A percentile compares a stretch with the other conserved stretches of the same genome.
Conservation (phyloP, 192 early-diverging fungal species). For the Phlyctochytrium bullatum region DNA sequence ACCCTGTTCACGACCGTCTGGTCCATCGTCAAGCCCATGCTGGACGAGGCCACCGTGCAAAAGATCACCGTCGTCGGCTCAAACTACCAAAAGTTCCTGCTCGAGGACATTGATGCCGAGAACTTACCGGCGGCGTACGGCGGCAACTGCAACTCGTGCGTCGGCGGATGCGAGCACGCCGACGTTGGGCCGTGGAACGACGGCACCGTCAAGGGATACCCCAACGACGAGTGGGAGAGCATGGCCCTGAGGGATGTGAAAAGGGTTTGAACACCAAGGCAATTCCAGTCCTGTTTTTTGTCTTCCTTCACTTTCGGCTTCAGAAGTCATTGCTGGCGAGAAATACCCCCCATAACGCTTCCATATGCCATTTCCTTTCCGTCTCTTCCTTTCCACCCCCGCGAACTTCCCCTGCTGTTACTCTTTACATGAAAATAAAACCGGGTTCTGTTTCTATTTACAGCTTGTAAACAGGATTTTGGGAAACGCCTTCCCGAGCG, state of each 20-base stretch:
- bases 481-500: too few relatives aligned
- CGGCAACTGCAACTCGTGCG: slow-evolving; percentile 26
- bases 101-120: slow-evolving; percentile 31
- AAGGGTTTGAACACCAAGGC: too few relatives aligned
- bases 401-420: too few relatives aligned
- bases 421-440: too few relatives aligned
- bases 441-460: too few relatives aligned
- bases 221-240: slow-evolving; percentile 31
- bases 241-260: slow-evolving; percentile 8
- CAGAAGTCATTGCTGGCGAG: too few relatives aligned
- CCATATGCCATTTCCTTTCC: too few relatives aligned
- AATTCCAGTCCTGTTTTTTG: too few relatives aligned
- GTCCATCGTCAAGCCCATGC: slow-evolving; percentile 29
- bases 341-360: too few relatives aligned
- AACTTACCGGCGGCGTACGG: slow-evolving; percentile 30
- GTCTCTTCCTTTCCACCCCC: too few relatives aligned
- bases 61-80: slow-evolving; percentile 36
- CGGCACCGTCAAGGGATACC: slow-evolving; percentile 33
- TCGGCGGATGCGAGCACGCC: slow-evolving; percentile 22
- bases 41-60: slow-evolving; percentile 31
- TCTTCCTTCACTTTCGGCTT: too few relatives aligned
- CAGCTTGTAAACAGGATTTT: too few relatives aligned
- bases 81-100: slow-evolving; percentile 24
- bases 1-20: slow-evolving; percentile 61
- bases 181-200: slow-evolving; percentile 47